Base-by-base conservation (phyloP, 2,329 filamentous ascomycete genomes). In the Zasmidium cellare region DNA sequence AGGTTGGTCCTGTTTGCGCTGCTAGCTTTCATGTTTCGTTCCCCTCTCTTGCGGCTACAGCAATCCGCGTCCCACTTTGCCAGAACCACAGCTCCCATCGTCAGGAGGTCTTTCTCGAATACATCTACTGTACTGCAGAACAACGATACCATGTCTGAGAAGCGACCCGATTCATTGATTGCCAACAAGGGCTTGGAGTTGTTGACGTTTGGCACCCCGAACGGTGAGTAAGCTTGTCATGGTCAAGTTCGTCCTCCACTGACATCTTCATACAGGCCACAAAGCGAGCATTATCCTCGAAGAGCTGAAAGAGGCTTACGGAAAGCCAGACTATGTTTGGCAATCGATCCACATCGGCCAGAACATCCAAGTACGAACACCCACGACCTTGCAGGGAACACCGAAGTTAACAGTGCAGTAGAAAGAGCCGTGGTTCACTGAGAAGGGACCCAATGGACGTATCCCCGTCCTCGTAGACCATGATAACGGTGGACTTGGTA, bases 381-480 rank as follows among this genome's bases (percentile, higher is more conserved):
- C n/a, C n/a, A n/a, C n/a, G n/a, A n/a, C n/a, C n/a, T 9, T 3
- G 20, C 12, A 18, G 9, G 3, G 23, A 22, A 25, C 12, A 11
- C 47, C 14, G 35, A n/a, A 3, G 16, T 25, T 49, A 22, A 49
- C 47, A 28, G 9, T 14, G 2, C 6, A 20, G 19, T 45, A 50
- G 65, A 88, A 88, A 72, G 80, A 88, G 76, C 77, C 81, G 1
- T 89, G 86, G 86, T 89, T 83, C 75, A 84, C 80, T 0, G 81
- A 82, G 38, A 69, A 86, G 25, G 82, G 81, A 58, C 85, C 86
- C 38, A 89, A 89, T 71, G 86, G 86, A 2, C 80, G 85, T 16
- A 87, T 88, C 64, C 85, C 86, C 1, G 85, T 82, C 48, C 81
- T 89, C 48, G 80, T 88, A 25, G 86, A 89, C 74, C 86, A 89